These are phyloP conservation scores for Castanea mollissima DNA, from an alignment of 306 rosid genomes.

Conservation along the genomic window DNA sequence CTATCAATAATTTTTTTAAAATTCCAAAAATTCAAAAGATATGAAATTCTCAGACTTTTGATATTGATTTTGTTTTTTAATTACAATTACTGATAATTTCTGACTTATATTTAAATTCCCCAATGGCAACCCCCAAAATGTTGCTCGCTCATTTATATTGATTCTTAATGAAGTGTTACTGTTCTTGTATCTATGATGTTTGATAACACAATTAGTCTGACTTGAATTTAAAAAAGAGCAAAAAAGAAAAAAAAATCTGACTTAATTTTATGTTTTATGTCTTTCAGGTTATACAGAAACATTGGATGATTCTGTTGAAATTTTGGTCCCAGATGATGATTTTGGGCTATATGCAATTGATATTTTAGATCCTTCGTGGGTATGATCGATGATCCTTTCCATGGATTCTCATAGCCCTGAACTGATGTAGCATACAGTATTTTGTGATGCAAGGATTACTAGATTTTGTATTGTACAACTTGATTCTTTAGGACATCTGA, in stretches of 20 bases:
- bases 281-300: slow-evolving; percentile 73
- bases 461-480: neutral
- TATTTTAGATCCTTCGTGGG: slow-evolving; percentile 83
- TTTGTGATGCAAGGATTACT: neutral
- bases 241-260: neutral
- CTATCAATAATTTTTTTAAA: neutral
- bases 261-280: neutral
- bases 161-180: neutral
- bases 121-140: neutral
- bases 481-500: neutral
- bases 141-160: neutral
- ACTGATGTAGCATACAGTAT: neutral
- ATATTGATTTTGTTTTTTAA: neutral
- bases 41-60: neutral
- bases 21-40: neutral
- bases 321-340: slow-evolving; percentile 78
- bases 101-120: neutral
- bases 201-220: neutral
- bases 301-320: slow-evolving; percentile 48
- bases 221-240: neutral
- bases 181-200: neutral
- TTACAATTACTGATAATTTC: neutral
- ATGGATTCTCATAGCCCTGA: neutral
- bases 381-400: slow-evolving; percentile 20
- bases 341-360: slow-evolving; percentile 88